Percentiles rank a stretch among this genome's conserved stretches.
Evolutionary conservation across 2,329 filamentous ascomycete species (phyloP).

Genomic region (Elsinoe batatas): DNA sequence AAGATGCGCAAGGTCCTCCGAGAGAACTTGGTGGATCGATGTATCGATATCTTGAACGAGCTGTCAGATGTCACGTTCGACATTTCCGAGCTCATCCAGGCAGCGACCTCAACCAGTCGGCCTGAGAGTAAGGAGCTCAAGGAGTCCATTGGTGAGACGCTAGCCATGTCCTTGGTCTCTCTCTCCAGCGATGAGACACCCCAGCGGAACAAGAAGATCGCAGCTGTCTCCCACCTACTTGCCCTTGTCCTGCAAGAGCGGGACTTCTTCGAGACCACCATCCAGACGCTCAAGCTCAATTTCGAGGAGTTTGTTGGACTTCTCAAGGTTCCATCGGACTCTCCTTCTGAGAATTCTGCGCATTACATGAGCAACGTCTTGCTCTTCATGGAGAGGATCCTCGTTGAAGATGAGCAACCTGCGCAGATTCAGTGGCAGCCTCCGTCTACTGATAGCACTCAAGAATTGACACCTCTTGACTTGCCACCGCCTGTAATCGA

Average conservation of each 20-base stretch:
- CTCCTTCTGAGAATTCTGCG: conserved; percentile 66
- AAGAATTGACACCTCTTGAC: conserved; percentile 43
- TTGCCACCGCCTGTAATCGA: conserved; percentile 54
- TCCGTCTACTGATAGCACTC: conserved; percentile 34
- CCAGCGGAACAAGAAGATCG: conserved; percentile 58
- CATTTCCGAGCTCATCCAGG: conserved; percentile 73
- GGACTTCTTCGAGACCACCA: conserved; percentile 66
- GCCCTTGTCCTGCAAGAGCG: conserved; percentile 78
- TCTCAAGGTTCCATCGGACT: conserved; percentile 58
- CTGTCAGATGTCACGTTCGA: conserved; percentile 87
- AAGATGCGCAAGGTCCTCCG: conserved; percentile 62
- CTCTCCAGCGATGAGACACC: conserved; percentile 40
- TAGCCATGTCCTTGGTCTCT: conserved; percentile 73
- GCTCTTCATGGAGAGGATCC: conserved; percentile 76
- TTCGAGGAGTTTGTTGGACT: conserved; percentile 69
- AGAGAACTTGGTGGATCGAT: conserved; percentile 74
- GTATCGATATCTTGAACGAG: conserved; percentile 77
- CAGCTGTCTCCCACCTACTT: conserved; percentile 84
- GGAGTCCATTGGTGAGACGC: conserved; percentile 68
- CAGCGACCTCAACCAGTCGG: conserved; percentile 54
- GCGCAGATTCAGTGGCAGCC: conserved; percentile 58
- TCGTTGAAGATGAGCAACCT: conserved; percentile 83
- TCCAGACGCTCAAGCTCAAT: conserved; percentile 65
- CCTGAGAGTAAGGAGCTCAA: conserved; percentile 47
- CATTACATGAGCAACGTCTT: conserved; percentile 89